A percentile compares a stretch with the other conserved stretches of the same genome.
phyloP scores from a whole-genome alignment of 805 yeast species.

The Jamesozyma lodderae region DNA sequence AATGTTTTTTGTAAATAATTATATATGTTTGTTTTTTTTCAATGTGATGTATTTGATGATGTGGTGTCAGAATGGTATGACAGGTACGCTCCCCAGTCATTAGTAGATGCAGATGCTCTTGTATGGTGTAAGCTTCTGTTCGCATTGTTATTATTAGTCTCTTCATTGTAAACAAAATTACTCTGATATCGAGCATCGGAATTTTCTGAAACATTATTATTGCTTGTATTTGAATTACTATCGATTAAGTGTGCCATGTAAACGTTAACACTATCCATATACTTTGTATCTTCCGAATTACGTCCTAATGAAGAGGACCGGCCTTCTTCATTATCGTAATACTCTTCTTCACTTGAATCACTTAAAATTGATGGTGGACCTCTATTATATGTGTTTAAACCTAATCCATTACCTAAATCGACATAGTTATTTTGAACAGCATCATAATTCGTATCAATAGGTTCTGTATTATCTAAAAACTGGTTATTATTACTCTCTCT shows the following conservation, averaged over 20 bases:
- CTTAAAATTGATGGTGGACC: conserved; percentile 35
- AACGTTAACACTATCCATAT: conserved; percentile 14
- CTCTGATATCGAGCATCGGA: conserved; percentile 1
- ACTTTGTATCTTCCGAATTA: neutral
- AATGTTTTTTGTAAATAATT: neutral
- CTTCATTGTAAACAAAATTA: neutral
- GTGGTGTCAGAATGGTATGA: neutral
- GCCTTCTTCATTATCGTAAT: conserved; percentile 7
- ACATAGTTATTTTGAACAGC: conserved; percentile 13
- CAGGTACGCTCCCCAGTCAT: conserved; percentile 1
- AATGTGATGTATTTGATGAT: neutral
- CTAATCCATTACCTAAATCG: conserved; percentile 31
- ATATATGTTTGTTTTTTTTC: neutral
- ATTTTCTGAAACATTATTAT: conserved; percentile 1
- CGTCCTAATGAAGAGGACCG: conserved; percentile 1
- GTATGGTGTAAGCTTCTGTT: too few relatives aligned
- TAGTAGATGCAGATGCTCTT: too few relatives aligned
- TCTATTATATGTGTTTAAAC: conserved; percentile 28
- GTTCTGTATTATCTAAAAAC: too few relatives aligned
- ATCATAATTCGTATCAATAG: too few relatives aligned
- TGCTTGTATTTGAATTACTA: conserved; percentile 11
- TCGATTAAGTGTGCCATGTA: conserved; percentile 23
- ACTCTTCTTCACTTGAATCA: conserved; percentile 28
- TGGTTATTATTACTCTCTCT: too few relatives aligned
- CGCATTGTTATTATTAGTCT: neutral